These are phyloP conservation scores for Cercospora sp. DNA, from an alignment of 2,329 filamentous ascomycete species.

Conservation along the genomic window DNA sequence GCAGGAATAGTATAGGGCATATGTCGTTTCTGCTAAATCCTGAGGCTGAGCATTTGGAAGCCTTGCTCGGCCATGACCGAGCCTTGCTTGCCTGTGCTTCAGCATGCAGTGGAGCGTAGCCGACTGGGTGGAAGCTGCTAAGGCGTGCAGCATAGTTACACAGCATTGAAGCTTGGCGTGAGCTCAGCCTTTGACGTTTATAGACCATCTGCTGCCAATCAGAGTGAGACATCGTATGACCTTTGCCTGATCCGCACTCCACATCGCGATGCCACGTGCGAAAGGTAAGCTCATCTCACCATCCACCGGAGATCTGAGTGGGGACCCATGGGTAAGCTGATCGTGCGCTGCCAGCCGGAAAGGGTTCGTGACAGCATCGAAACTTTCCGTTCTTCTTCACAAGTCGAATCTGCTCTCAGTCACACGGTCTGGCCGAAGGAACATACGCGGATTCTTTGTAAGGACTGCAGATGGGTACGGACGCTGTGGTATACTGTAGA, in stretches of 20 bases:
- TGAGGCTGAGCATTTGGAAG: neutral
- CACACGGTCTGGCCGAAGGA: neutral
- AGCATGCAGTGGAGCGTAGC: neutral
- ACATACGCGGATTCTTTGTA: neutral
- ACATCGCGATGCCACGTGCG: neutral
- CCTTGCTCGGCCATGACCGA: neutral
- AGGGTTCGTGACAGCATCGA: neutral
- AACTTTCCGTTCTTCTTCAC: neutral
- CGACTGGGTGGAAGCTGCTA: neutral
- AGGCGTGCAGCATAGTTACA: constrained; percentile 3
- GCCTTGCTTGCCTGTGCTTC: neutral
- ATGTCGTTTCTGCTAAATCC: neutral
- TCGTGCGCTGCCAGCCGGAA: neutral
- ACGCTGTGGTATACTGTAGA: neutral
- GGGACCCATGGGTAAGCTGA: neutral
- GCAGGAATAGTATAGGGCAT: constrained; percentile 4
- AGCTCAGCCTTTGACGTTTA: constrained; percentile 8
- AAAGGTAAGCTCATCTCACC: neutral
- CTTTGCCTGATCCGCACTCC: neutral
- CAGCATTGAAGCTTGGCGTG: constrained; percentile 4
- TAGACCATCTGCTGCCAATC: constrained; percentile 9
- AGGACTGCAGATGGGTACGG: neutral
- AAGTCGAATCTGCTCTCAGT: neutral
- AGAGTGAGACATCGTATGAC: neutral
- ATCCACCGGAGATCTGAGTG: neutral